phyloP scores from a whole-genome alignment of 78 protist genomes.

The Dictyostelium purpureum region DNA sequence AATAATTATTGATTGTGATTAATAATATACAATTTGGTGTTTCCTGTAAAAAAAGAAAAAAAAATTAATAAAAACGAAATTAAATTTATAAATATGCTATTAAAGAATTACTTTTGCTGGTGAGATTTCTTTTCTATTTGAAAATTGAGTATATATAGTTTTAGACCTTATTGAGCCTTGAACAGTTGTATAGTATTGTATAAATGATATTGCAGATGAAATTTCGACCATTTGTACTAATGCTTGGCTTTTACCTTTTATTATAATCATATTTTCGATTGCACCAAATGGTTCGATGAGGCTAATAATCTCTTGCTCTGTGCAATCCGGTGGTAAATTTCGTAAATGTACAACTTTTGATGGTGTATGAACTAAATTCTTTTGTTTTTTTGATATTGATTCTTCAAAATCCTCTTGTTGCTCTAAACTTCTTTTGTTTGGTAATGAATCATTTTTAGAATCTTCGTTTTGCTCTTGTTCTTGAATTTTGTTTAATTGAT shows the following conservation, averaged over 20 bases:
- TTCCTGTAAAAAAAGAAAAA: neutral
- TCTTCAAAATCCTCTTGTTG: conserved; percentile 36
- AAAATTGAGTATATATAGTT: conserved; percentile 53
- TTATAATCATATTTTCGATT: conserved; percentile 52
- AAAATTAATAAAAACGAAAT: neutral
- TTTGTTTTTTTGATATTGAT: conserved; percentile 51
- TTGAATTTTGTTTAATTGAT: neutral
- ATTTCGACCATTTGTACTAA: conserved; percentile 60
- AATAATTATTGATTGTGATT: conserved; percentile 78
- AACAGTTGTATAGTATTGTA: conserved; percentile 62
- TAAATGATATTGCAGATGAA: conserved; percentile 5
- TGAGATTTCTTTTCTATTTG: conserved; percentile 72
- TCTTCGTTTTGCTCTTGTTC: neutral
- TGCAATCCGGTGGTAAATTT: conserved; percentile 64
- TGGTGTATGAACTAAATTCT: conserved; percentile 16
- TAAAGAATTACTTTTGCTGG: conserved; percentile 17
- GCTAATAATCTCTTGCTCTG: conserved; percentile 61
- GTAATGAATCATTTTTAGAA: neutral
- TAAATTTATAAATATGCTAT: neutral
- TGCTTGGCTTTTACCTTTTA: conserved; percentile 71
- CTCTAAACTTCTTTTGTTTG: conserved; percentile 35
- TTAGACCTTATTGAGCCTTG: conserved; percentile 57
- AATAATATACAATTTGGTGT: conserved; percentile 81
- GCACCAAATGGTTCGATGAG: conserved; percentile 46
- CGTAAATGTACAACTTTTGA: conserved; percentile 75